Evolutionary conservation across 208 protist species (phyloP), one percentile per base, ranked within the genome.

Genomic region (Herpetomonas samuelpessoai): DNA sequence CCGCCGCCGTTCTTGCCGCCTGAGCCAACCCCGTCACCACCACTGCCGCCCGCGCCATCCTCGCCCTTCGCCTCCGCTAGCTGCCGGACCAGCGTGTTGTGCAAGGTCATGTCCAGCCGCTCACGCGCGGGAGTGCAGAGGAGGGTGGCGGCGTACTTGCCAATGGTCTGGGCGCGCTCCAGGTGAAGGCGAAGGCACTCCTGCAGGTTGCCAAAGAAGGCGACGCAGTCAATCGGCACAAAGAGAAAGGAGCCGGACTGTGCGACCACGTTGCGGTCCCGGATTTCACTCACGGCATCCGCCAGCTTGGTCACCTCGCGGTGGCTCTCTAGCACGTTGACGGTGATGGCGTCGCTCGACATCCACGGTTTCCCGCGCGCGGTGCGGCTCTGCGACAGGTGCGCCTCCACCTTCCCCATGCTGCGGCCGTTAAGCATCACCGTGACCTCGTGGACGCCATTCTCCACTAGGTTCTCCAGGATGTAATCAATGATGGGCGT

Each of bases 401-500:
- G 83, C n/a, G 57, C 28, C 19, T 63, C 46, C 28, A 90, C 79
- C 49, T 46, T n/a, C n/a, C 55, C 65, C 6, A 68, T 72, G 12
- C 82, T 86, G n/a, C 50, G 45, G 7, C 54, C 49, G 57, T 86
- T 88, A 4, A 92, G 68, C 29, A 95, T 61, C 46, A 95, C 72
- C 50, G 62, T 82, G 12, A 80, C 77, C 62, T 91, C 72, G 59
- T 86, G 62, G 1, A 90, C 89, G 2, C 79, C 79, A 56, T 92
- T 92, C 59, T 76, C 58, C 2, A 87, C 71, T 14, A 95, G 62
- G 55, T 88, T 91, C 64, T 95, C 86, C 22, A 95, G 72, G n/a
- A 84, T 67, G 67, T 95, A 95, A 63, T 95, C 83, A 62, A 95
- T 91, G 25, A 95, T 41, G 0, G 86, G 83, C 21, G 86, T 92